phyloP scores from a whole-genome alignment of 2,329 filamentous ascomycete species.

The Apiospora arundinis region DNA sequence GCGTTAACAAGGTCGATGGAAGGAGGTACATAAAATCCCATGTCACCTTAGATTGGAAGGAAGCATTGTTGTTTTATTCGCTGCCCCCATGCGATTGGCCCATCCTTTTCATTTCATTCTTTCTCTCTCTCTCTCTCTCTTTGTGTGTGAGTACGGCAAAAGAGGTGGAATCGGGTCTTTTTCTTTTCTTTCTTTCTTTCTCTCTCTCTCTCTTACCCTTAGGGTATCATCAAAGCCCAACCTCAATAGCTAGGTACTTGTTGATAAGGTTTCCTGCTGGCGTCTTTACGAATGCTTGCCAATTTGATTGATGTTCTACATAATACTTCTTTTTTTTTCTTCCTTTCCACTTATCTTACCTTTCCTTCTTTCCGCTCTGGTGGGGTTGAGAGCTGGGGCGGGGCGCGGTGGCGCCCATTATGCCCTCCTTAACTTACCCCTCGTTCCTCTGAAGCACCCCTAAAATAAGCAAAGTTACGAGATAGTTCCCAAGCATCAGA shows the following conservation, averaged over 20 bases:
- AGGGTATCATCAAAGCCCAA: neutral
- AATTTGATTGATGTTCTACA: neutral
- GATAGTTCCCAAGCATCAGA: neutral
- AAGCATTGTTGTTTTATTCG: neutral
- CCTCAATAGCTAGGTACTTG: neutral
- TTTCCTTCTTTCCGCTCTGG: conserved; percentile 7
- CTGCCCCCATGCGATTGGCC: neutral
- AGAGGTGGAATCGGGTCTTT: neutral
- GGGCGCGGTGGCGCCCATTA: neutral
- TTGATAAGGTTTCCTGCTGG: neutral
- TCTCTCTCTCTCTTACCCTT: neutral
- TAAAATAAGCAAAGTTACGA: neutral
- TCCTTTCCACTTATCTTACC: neutral
- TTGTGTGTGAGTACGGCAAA: neutral
- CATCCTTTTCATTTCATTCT: neutral
- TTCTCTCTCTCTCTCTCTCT: neutral
- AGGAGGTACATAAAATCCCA: neutral
- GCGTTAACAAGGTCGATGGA: neutral
- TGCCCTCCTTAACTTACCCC: neutral
- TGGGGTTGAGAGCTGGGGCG: neutral
- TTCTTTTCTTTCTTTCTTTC: no score
- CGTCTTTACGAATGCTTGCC: neutral
- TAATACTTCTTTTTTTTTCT: neutral
- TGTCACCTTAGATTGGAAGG: neutral
- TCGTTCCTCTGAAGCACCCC: neutral